Evolutionary conservation across 352 stramenopile species (phyloP).

Genomic region (Globisporangium heterothallicum): DNA sequence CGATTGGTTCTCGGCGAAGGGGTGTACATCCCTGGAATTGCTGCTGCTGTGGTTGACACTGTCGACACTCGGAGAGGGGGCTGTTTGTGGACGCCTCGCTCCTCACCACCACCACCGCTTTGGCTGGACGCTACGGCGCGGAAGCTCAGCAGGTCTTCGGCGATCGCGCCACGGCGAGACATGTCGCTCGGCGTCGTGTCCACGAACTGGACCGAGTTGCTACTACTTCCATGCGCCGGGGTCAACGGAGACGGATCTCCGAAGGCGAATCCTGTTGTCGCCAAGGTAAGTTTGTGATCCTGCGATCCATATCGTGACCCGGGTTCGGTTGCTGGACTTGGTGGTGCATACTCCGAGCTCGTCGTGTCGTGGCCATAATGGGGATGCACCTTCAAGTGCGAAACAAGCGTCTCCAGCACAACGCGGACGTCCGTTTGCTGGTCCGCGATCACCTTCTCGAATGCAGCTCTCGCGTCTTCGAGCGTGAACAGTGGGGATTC

Average conservation of each 20-base stretch:
- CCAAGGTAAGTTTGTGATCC: neutral
- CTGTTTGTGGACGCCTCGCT: neutral
- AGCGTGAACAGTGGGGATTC: constrained; percentile 31
- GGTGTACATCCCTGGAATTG: neutral
- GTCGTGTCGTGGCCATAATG: neutral
- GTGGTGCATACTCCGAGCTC: too few species aligned
- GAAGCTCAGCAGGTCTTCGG: constrained; percentile 3
- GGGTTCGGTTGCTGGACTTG: neutral
- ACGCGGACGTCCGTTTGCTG: neutral
- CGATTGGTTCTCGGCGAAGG: neutral
- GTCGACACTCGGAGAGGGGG: neutral
- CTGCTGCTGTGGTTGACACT: neutral
- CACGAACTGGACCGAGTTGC: neutral
- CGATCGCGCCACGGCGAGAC: neutral
- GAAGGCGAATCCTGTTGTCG: neutral
- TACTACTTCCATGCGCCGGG: too few species aligned
- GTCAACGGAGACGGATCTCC: too few species aligned
- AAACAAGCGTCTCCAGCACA: neutral
- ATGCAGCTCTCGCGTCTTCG: constrained; percentile 28
- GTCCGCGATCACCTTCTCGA: constrained; percentile 20
- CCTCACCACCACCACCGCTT: too few species aligned
- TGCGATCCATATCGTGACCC: neutral
- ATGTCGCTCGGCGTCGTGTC: neutral
- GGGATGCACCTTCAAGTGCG: neutral
- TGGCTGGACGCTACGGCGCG: neutral